phyloP scores from a whole-genome alignment of 495 filamentous ascomycete genomes.

The Recurvomyces mirabilis region DNA sequence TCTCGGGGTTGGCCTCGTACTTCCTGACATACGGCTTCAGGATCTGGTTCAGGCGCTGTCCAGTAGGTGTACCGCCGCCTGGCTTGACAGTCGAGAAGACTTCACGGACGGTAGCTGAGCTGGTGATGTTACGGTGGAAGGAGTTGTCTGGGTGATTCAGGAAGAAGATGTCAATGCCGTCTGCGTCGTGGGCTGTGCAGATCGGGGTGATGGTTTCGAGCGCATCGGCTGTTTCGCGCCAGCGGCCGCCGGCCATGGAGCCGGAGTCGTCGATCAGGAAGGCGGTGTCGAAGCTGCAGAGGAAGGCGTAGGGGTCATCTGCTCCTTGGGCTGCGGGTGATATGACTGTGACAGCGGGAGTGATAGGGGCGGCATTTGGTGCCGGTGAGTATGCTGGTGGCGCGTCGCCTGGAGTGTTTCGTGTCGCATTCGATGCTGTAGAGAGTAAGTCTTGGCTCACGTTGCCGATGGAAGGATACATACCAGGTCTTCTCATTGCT shows the following conservation, averaged over 20 bases:
- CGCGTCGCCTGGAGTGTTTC: conserved; percentile 27
- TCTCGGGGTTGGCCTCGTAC: conserved; percentile 32
- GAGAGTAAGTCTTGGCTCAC: too few relatives aligned
- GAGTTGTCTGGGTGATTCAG: conserved; percentile 50
- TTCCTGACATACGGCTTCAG: conserved; percentile 55
- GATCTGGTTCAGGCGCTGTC: conserved; percentile 59
- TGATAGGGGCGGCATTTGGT: conserved; percentile 12
- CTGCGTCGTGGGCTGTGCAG: conserved; percentile 68
- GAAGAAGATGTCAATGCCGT: conserved; percentile 94
- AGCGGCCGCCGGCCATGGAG: conserved; percentile 70
- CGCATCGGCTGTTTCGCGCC: conserved; percentile 63
- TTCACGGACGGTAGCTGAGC: conserved; percentile 40
- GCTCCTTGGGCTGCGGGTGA: conserved; percentile 16
- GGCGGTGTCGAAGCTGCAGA: conserved; percentile 76
- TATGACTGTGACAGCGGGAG: conserved; percentile 8
- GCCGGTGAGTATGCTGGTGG: conserved; percentile 39
- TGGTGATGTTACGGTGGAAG: conserved; percentile 47
- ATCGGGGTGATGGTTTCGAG: conserved; percentile 72
- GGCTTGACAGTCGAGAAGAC: conserved; percentile 62
- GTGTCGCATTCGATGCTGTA: background rate
- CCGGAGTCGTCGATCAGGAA: conserved; percentile 91
- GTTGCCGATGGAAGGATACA: background rate
- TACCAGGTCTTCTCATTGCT: conserved; percentile 28
- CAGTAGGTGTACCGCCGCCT: conserved; percentile 61
- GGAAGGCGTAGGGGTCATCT: conserved; percentile 72